Evolutionary conservation across 1,284 basidiomycete species (phyloP).

Genomic region (Trametes sp.): DNA sequence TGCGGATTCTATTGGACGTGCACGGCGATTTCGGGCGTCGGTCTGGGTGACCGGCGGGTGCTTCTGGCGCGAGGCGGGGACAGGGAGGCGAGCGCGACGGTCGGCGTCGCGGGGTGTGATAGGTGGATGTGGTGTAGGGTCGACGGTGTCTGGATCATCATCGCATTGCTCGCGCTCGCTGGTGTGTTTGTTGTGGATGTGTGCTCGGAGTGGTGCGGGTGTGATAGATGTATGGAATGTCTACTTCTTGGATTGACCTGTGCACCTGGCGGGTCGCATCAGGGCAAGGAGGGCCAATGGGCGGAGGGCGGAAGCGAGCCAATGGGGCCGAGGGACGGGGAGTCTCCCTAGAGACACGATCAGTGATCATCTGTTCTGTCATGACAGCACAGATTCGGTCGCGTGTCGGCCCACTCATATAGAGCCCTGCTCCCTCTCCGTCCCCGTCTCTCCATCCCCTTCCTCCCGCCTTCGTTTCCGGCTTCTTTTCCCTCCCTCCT

Average conservation of each 20-base stretch:
- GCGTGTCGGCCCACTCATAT: conserved; percentile 33
- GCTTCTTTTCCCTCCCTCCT: conserved; percentile 48
- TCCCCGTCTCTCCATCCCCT: conserved; percentile 32
- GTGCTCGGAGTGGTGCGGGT: not conserved
- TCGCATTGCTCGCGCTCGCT: not conserved
- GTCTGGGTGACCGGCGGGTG: conserved; percentile 18
- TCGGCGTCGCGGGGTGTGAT: not conserved
- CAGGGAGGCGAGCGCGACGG: not conserved
- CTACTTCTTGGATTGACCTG: conserved; percentile 24
- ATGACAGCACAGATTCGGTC: conserved; percentile 35
- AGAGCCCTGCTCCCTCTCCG: conserved; percentile 30
- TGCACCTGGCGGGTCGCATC: conserved; percentile 21
- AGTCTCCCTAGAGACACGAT: conserved; percentile 48
- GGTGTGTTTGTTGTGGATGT: not conserved
- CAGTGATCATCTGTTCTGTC: conserved; percentile 39
- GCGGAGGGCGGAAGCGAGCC: conserved; percentile 24
- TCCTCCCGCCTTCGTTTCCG: conserved; percentile 45
- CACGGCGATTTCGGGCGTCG: conserved; percentile 75
- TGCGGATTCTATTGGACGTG: conserved; percentile 86
- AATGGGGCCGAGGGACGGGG: conserved; percentile 33
- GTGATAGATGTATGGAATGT: conserved; percentile 2
- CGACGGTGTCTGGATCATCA: not conserved
- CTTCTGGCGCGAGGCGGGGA: not conserved
- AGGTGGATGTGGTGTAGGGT: not conserved
- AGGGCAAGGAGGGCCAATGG: conserved; percentile 27